phyloP scores from a whole-genome alignment of 2,329 filamentous ascomycete species.

The Aureobasidium subglaciale region DNA sequence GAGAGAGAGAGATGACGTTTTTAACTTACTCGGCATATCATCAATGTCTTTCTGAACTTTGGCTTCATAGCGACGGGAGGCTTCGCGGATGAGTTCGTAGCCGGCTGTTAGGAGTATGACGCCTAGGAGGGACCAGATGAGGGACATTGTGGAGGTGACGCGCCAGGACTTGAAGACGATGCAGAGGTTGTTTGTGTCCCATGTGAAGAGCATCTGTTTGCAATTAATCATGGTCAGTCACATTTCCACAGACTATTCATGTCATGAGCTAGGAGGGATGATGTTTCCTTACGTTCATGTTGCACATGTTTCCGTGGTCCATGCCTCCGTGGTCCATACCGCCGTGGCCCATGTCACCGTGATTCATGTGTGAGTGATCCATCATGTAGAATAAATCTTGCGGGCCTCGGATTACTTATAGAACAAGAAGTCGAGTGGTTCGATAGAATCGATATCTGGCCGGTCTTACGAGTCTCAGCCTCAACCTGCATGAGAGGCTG shows the following conservation, averaged over 20 bases:
- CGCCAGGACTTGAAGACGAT: constrained; percentile 94
- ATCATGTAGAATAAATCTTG: too few species aligned
- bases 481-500: not conserved
- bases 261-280: not conserved
- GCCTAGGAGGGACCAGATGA: constrained; percentile 74
- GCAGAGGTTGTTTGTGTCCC: constrained; percentile 88
- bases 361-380: constrained; percentile 17
- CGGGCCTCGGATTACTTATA: too few species aligned
- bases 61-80: constrained; percentile 68
- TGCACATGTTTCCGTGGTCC: constrained; percentile 60
- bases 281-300: constrained; percentile 77
- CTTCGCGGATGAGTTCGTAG: constrained; percentile 80
- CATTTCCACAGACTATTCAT: not conserved
- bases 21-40: constrained; percentile 31
- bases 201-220: constrained; percentile 96
- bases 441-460: not conserved
- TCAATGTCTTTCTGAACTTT: constrained; percentile 44
- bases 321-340: constrained; percentile 43
- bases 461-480: not conserved
- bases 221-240: not conserved
- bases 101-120: constrained; percentile 80
- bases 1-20: not conserved
- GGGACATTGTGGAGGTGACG: constrained; percentile 63
- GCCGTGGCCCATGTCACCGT: constrained; percentile 18
- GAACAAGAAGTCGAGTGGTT: not conserved